Conservation (phyloP, 257 asterid genomes). For the Primulina huaijiensis region DNA sequence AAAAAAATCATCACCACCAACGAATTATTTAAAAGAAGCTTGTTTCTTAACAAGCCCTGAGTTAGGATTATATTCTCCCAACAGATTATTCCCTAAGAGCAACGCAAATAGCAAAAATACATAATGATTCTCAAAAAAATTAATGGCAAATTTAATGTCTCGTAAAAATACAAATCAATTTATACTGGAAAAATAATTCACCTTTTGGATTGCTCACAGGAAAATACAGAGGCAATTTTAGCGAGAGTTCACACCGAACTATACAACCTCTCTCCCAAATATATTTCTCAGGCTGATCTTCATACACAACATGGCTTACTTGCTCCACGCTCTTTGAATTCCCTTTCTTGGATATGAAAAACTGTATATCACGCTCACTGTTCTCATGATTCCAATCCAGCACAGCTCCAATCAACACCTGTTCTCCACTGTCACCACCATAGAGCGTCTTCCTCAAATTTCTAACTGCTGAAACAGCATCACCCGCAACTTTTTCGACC, state of each 20-base stretch:
- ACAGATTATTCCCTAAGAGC: too few relatives aligned
- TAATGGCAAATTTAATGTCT: not conserved
- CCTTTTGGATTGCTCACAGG: slow-evolving; percentile 22
- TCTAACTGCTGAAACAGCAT: slow-evolving; percentile 56
- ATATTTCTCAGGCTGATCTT: slow-evolving; percentile 68
- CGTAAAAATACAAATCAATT: too few relatives aligned
- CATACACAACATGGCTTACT: slow-evolving; percentile 29
- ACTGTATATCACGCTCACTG: slow-evolving; percentile 49
- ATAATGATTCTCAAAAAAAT: too few relatives aligned
- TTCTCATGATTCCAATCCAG: slow-evolving; percentile 43
- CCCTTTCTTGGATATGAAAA: slow-evolving; percentile 49
- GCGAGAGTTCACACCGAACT: slow-evolving; percentile 60
- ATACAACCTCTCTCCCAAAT: slow-evolving; percentile 72
- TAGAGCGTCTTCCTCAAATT: slow-evolving; percentile 48
- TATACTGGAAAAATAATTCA: too few relatives aligned
- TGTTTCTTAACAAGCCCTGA: too few relatives aligned
- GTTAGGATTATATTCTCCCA: too few relatives aligned
- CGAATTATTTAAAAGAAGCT: too few relatives aligned
- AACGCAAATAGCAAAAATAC: too few relatives aligned
- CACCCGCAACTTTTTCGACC: slow-evolving; percentile 35
- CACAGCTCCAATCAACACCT: slow-evolving; percentile 57
- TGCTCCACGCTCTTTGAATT: slow-evolving; percentile 37
- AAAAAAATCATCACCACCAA: too few relatives aligned
- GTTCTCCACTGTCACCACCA: slow-evolving; percentile 28
- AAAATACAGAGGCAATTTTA: slow-evolving; percentile 73